phyloP scores from a whole-genome alignment of 495 filamentous ascomycete species.

The Copromyces sp. region DNA sequence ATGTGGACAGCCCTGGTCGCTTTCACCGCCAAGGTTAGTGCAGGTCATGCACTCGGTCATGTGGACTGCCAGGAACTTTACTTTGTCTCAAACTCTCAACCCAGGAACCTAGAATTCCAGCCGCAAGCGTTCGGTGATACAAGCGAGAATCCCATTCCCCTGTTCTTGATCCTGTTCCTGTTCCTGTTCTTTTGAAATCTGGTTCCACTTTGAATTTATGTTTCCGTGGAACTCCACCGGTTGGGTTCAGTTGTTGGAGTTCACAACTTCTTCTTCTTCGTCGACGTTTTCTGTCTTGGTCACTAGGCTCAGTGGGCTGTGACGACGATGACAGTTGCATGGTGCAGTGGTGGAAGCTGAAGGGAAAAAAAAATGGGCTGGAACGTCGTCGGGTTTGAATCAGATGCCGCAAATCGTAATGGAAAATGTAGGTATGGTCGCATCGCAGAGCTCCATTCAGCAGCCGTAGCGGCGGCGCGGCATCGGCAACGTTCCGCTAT shows the following conservation, averaged over 20 bases:
- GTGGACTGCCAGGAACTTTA: conserved; percentile 1
- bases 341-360: neutral
- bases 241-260: neutral
- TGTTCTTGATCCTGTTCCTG: neutral
- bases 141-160: neutral
- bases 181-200: neutral
- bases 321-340: neutral
- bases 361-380: neutral
- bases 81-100: neutral
- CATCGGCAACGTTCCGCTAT: neutral
- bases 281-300: neutral
- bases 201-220: neutral
- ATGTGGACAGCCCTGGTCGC: neutral
- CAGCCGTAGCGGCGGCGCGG: neutral
- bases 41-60: conserved; percentile 1
- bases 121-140: neutral
- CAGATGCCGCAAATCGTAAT: neutral
- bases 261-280: neutral
- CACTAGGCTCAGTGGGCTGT: neutral
- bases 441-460: neutral
- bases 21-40: neutral
- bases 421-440: neutral
- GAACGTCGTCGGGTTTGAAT: neutral
- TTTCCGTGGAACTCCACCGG: neutral
- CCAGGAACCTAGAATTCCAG: neutral